Base-by-base conservation (phyloP, 1,139 yeast species). In the Taiozyma sp. region DNA sequence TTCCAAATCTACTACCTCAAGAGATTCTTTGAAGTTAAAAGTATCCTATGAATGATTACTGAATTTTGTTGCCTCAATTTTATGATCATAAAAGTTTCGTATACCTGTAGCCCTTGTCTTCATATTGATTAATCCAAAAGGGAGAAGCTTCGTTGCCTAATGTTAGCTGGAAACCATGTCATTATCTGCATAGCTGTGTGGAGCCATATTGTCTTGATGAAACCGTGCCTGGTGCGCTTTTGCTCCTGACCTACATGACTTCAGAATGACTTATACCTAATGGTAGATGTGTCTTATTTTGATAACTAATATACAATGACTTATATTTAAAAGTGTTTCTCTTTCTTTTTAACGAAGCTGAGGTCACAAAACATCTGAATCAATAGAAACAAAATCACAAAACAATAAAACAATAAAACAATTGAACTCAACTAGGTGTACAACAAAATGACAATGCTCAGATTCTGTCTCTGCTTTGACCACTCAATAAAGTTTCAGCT, bases 1-100 rank as follows among this genome's bases (percentile, higher is more conserved):
- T 93, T 93, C 81, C 99, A 93, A 71, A 90, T 93, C 58, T 88
- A 87, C 73, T 93, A 90, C 73, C 79, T 93, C 72, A 89, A 87
- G 73, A 81, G 98, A 63, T 93, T 93, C 73, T 93, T 93, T 67
- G 99, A 93, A 72, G 98, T 93, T 53, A 89, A 90, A 65, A 80
- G 95, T 40, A 88, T 85, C 24, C 24, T 37, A 37, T 37, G 41
- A 37, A 19, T 37, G 41, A 37, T 13, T 37, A 19, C 14, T 32
- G 19, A 32, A 14, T 32, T 13, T 32, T n/a, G 34, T n/a, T 30
- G 16, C 2, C 35, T 32, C 35, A 32, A 32, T 32, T 14, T 32
- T 32, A 32, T 32, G 35, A n/a, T n/a, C n/a, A 37, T 32, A 37
- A 37, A 19, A 37, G 41, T 37, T 37, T 37, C 4, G 5, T 24